Conservation (phyloP, 257 asterid species). For the Solanum arcanum region DNA sequence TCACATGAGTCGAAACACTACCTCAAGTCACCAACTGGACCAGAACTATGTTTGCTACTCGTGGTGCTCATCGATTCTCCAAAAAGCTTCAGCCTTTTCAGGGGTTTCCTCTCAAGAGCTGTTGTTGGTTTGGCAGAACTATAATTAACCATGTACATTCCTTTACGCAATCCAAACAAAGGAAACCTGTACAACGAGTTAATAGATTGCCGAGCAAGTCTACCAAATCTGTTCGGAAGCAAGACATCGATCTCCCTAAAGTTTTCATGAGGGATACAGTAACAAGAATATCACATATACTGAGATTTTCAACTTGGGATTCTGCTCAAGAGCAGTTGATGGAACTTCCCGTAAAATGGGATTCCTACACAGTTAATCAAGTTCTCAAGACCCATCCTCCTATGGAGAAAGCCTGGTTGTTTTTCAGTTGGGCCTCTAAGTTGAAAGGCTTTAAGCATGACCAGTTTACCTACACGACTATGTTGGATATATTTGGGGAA, state of each 20-base stretch:
- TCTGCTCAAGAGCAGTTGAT: constrained; percentile 56
- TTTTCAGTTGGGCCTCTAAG: constrained; percentile 76
- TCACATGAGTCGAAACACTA: neutral
- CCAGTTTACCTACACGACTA: constrained; percentile 83
- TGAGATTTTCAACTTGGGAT: constrained; percentile 78
- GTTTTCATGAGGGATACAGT: constrained; percentile 42
- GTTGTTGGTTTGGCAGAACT: constrained; percentile 10
- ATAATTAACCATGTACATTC: neutral
- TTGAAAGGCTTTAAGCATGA: constrained; percentile 65
- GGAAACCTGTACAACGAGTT: constrained; percentile 14
- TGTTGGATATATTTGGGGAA: constrained; percentile 95
- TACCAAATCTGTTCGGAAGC: constrained; percentile 15
- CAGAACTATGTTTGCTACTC: constrained; percentile 23
- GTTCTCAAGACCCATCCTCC: constrained; percentile 92
- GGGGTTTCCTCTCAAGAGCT: constrained; percentile 1
- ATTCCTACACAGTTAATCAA: constrained; percentile 77
- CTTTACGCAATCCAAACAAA: neutral
- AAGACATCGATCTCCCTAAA: constrained; percentile 11
- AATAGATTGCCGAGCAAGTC: constrained; percentile 7
- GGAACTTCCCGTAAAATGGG: constrained; percentile 59
- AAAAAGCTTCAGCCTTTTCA: constrained; percentile 17
- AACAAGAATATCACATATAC: constrained; percentile 40
- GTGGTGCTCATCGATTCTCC: constrained; percentile 15
- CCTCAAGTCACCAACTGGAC: neutral
- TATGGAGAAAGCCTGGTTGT: constrained; percentile 91